phyloP scores from a whole-genome alignment of 495 filamentous ascomycete genomes.

The Daldinia childiae region DNA sequence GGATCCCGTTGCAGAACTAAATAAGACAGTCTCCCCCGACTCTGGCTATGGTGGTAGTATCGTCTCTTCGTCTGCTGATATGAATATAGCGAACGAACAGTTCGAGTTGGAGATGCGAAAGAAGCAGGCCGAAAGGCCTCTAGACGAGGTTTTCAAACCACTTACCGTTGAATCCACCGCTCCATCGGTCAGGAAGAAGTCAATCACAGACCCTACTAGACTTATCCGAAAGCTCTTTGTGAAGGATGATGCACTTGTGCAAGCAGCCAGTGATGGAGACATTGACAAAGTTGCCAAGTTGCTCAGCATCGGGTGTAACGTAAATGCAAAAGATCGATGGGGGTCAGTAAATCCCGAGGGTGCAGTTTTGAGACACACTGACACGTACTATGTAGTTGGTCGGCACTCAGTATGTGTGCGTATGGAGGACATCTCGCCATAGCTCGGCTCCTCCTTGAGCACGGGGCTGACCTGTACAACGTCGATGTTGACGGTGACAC shows the following conservation, averaged over 20 bases:
- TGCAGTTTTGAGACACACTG: slow-evolving; percentile 2
- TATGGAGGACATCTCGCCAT: slow-evolving; percentile 42
- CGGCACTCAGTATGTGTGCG: slow-evolving; percentile 44
- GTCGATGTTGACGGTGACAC: slow-evolving; percentile 44
- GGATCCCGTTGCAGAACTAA: neutral
- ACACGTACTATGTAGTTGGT: slow-evolving; percentile 33
- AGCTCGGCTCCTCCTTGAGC: slow-evolving; percentile 41
- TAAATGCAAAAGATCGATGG: slow-evolving; percentile 44
- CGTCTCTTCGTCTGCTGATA: slow-evolving; percentile 20
- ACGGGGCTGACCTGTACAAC: slow-evolving; percentile 47
- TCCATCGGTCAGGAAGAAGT: slow-evolving; percentile 28
- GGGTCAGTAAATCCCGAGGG: slow-evolving; percentile 15
- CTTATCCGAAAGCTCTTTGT: slow-evolving; percentile 36
- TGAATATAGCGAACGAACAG: slow-evolving; percentile 30
- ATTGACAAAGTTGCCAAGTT: slow-evolving; percentile 38
- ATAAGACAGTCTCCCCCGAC: slow-evolving; percentile 6
- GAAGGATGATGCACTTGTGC: slow-evolving; percentile 44
- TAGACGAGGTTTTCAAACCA: slow-evolving; percentile 23
- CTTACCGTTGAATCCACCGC: slow-evolving; percentile 14
- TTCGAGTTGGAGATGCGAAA: slow-evolving; percentile 35
- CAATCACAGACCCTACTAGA: slow-evolving; percentile 15
- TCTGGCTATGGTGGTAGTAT: slow-evolving; percentile 25
- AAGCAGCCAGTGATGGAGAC: slow-evolving; percentile 43
- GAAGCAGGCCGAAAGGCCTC: slow-evolving; percentile 21
- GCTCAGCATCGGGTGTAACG: slow-evolving; percentile 37